Percentiles rank a stretch among this genome's conserved stretches.
phyloP scores from a whole-genome alignment of 768 basidiomycete genomes.

The Hypholoma sublateritium region DNA sequence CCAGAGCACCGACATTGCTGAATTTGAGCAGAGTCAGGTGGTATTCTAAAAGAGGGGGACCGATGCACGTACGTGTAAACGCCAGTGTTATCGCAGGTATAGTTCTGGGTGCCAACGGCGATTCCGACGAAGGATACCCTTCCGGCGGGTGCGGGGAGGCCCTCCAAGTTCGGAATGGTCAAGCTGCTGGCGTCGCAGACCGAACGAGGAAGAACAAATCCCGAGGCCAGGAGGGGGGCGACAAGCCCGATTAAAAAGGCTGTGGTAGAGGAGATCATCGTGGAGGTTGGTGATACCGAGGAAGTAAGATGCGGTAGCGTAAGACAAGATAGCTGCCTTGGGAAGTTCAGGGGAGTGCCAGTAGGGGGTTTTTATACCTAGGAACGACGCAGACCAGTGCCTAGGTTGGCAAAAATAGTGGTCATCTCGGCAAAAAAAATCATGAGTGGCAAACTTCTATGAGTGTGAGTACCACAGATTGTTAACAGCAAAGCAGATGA shows the following conservation, averaged over 20 bases:
- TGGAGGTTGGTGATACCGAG: neutral
- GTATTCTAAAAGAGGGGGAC: neutral
- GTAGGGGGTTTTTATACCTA: constrained; percentile 12
- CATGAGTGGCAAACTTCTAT: too few relatives aligned
- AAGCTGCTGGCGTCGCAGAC: constrained; percentile 26
- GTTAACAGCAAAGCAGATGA: too few relatives aligned
- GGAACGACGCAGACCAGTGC: neutral
- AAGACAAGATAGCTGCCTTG: constrained; percentile 16
- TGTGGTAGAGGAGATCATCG: constrained; percentile 17
- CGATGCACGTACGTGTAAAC: constrained; percentile 42
- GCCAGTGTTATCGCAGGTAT: constrained; percentile 45
- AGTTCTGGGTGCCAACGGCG: constrained; percentile 55
- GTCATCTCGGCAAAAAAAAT: too few relatives aligned
- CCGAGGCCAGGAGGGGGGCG: constrained; percentile 13
- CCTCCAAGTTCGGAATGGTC: constrained; percentile 10
- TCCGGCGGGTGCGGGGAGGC: constrained; percentile 30
- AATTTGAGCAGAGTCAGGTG: neutral
- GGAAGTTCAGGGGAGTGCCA: neutral
- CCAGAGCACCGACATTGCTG: constrained; percentile 50
- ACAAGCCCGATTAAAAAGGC: constrained; percentile 13
- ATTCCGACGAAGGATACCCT: constrained; percentile 40
- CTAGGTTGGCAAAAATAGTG: too few relatives aligned
- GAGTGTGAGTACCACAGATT: too few relatives aligned
- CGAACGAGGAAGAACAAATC: constrained; percentile 10
- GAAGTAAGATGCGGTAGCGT: constrained; percentile 5